Conservation (phyloP, 345 rosid species). For the Eucalyptus lansdowneana region DNA sequence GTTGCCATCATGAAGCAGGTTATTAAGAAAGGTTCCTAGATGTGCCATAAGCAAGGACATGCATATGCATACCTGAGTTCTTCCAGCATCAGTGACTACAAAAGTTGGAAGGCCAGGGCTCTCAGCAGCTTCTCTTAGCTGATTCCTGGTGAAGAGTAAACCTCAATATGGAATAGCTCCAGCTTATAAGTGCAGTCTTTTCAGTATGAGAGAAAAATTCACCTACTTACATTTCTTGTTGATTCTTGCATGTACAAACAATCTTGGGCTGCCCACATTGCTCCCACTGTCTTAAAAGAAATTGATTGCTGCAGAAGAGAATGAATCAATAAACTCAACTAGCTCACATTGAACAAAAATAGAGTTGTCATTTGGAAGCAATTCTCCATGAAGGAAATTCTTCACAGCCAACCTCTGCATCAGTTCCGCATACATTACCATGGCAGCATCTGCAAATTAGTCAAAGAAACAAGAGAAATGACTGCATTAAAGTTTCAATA, state of each 20-base stretch:
- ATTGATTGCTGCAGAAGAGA: constrained; percentile 37
- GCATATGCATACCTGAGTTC: constrained; percentile 49
- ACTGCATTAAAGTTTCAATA: not conserved
- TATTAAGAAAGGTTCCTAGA: not conserved
- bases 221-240: constrained; percentile 81
- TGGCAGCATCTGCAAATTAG: constrained; percentile 61
- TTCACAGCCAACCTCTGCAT: constrained; percentile 44
- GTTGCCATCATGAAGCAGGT: not conserved
- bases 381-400: not conserved
- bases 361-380: not conserved
- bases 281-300: constrained; percentile 71
- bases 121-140: constrained; percentile 64
- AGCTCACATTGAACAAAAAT: not conserved
- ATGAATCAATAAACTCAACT: not conserved
- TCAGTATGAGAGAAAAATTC: not conserved
- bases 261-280: constrained; percentile 78
- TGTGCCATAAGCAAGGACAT: not conserved
- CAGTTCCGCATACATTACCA: constrained; percentile 72
- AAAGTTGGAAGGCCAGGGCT: constrained; percentile 67
- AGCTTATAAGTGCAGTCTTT: not conserved
- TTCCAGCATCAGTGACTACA: constrained; percentile 86
- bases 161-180: not conserved
- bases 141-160: constrained; percentile 28
- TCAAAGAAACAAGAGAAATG: not conserved
- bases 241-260: constrained; percentile 74